These are phyloP conservation scores for Pythium aquatile DNA, from an alignment of 352 stramenopile genomes.

Conservation along the genomic window DNA sequence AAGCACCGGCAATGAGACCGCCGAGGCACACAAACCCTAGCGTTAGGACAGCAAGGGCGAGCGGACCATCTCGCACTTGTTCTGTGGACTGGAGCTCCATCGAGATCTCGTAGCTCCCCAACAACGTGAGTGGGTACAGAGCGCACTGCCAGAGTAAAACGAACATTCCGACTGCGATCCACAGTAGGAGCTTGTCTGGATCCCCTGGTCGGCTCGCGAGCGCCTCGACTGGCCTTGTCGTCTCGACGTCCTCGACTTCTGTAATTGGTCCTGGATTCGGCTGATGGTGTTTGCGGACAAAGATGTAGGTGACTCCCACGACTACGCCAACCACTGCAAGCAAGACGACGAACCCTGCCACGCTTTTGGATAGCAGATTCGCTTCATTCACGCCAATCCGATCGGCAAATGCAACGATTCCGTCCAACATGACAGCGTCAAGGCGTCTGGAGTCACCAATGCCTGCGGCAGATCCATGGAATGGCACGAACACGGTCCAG, in stretches of 20 bases:
- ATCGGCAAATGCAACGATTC: conserved; percentile 18
- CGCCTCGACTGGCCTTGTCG: background rate
- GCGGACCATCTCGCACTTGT: background rate
- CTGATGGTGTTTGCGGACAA: background rate
- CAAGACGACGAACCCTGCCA: conserved; percentile 17
- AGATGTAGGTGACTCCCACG: background rate
- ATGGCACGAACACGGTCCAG: conserved; percentile 21
- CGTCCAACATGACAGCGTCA: conserved; percentile 15
- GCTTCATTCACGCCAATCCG: conserved; percentile 20
- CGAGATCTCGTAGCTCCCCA: conserved; percentile 25
- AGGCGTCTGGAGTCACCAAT: conserved; percentile 5
- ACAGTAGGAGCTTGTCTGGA: background rate
- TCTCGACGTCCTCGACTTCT: background rate
- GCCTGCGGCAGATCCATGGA: background rate
- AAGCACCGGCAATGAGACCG: background rate
- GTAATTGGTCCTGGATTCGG: background rate
- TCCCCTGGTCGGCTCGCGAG: too few relatives aligned
- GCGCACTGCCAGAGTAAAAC: conserved; percentile 18
- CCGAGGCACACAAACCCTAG: conserved; percentile 16
- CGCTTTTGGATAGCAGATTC: background rate
- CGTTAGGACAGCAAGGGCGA: conserved; percentile 42
- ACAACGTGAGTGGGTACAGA: conserved; percentile 22
- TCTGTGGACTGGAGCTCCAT: background rate
- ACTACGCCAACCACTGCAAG: conserved; percentile 16
- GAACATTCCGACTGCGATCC: conserved; percentile 16